Percentiles rank a stretch among this genome's conserved stretches.
Conservation (phyloP, 805 yeast species). For the Candida sonorensis region DNA sequence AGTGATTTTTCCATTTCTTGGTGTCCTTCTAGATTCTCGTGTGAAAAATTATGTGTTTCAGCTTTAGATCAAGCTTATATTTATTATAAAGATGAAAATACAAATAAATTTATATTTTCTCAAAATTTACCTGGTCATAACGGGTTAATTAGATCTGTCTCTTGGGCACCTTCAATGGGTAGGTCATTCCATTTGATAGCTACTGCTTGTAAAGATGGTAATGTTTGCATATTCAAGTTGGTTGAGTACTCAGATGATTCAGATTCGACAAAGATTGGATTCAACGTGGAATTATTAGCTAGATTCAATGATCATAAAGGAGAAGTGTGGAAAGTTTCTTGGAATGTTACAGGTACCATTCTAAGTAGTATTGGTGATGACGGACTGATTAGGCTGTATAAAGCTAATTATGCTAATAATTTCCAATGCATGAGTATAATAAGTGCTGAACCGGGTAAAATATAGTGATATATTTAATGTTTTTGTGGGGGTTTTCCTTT, state of each 20-base stretch:
- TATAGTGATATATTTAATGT: not conserved
- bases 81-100: slow-evolving; percentile 44
- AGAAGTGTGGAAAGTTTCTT: slow-evolving; percentile 90
- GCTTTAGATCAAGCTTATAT: slow-evolving; percentile 84
- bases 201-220: slow-evolving; percentile 94
- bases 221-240: slow-evolving; percentile 76
- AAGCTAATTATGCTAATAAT: slow-evolving; percentile 74
- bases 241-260: slow-evolving; percentile 31
- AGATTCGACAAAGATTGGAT: slow-evolving; percentile 9
- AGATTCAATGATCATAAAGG: slow-evolving; percentile 28
- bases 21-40: slow-evolving; percentile 82
- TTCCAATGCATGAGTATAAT: slow-evolving; percentile 90
- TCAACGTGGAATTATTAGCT: slow-evolving; percentile 20
- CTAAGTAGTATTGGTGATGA: slow-evolving; percentile 94
- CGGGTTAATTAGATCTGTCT: slow-evolving; percentile 79
- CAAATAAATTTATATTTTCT: slow-evolving; percentile 44
- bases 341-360: slow-evolving; percentile 93
- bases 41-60: slow-evolving; percentile 76
- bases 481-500: too few relatives aligned
- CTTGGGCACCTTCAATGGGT: slow-evolving; percentile 98
- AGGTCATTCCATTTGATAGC: slow-evolving; percentile 82
- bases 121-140: slow-evolving; percentile 75
- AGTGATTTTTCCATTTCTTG: slow-evolving; percentile 81
- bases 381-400: slow-evolving; percentile 88
- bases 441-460: slow-evolving; percentile 38